phyloP scores from a whole-genome alignment of 83 land plant genomes.

The Thuja plicata region DNA sequence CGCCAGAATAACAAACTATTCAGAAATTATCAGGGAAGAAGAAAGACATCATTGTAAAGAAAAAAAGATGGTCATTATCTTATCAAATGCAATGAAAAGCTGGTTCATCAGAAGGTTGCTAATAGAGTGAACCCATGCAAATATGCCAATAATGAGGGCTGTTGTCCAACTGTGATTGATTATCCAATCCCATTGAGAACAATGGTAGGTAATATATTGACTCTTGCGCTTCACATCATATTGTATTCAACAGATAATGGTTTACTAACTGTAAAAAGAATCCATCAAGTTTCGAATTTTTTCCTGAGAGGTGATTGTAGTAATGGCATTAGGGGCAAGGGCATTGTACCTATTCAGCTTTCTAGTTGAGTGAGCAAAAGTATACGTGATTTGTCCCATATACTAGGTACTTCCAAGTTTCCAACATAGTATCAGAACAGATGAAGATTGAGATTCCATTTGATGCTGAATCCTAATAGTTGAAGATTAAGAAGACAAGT shows the following conservation, averaged over 20 bases:
- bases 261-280: not conserved
- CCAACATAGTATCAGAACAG: not conserved
- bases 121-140: not conserved
- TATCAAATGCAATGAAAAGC: not conserved
- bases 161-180: not conserved
- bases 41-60: not conserved
- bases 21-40: not conserved
- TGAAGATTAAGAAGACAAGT: not conserved
- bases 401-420: not conserved
- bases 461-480: not conserved
- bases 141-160: not conserved
- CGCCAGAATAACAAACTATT: not conserved
- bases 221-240: not conserved
- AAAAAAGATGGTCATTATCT: not conserved
- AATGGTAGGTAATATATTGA: not conserved
- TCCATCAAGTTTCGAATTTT: not conserved
- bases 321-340: not conserved
- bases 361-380: not conserved
- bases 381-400: not conserved
- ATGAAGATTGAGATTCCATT: not conserved
- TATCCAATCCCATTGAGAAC: not conserved
- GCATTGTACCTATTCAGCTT: not conserved
- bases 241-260: not conserved
- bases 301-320: not conserved
- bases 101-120: not conserved